Evolutionary conservation across 2,329 filamentous ascomycete genomes (phyloP), one percentile per base, ranked within the genome.

Genomic region (Stagonosporopsis cucurbitacearum): DNA sequence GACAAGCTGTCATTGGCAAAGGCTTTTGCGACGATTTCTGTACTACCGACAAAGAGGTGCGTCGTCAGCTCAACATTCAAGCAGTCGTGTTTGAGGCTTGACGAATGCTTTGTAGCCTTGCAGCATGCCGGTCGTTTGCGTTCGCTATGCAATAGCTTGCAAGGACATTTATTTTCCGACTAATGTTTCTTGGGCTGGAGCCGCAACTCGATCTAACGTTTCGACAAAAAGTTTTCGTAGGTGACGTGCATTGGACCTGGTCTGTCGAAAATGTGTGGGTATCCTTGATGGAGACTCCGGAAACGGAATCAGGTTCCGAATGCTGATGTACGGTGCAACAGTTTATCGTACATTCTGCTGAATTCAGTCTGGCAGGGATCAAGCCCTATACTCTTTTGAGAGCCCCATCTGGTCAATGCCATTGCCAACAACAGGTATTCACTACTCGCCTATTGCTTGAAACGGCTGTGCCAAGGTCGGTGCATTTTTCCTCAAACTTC

Each of bases 1-100:
- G 33, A 49, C 40, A 44, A 49, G 51, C 45, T 49, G 45, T 28
- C 40, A 45, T 50, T 50, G 52, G 45, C 33, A 54, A 40, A 43
- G 35, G 33, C 44, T 44, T 48, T 30, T 49, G 44, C 32, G 19
- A 43, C 4, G 19, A 43, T 2, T 37, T 26, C 26, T 26, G 37
- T 49, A 25, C 17, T 48, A 36, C 44, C 19, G 13, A 45, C 28
- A 50, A 12, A 45, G 32, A 45, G 33, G 9, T 12, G 50, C 30
- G 33, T 54, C 52, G 40, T 35, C 12, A 50, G 33, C 40, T 35
- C 33, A 17, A 23, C 23, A 7, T 39, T 44, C 6, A 44, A 50
- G 40, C 52, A 45, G 33, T 26, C n/a, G 23, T 32, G 25, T 44
- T 33, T 19, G 6, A 12, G 17, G 33, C 33, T 45, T 45, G 40